Conservation (phyloP, 2,329 filamentous ascomycete species). For the Pseudocercospora vitis region DNA sequence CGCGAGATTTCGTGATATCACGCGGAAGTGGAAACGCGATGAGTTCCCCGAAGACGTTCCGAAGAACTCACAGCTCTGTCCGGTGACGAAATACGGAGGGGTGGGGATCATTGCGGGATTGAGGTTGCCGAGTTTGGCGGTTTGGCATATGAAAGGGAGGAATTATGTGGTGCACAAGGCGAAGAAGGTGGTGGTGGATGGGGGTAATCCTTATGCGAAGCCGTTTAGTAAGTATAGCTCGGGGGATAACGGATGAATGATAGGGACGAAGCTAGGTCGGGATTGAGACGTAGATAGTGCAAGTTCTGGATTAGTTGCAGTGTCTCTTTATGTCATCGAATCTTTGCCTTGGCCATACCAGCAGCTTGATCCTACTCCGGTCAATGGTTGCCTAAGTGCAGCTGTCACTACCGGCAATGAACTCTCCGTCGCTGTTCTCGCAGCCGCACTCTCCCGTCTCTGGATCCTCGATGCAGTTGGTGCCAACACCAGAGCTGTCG, state of each 20-base stretch:
- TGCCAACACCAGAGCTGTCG: conserved; percentile 36
- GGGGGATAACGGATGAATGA: not conserved
- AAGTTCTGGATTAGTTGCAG: too few species aligned
- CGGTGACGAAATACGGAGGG: conserved; percentile 36
- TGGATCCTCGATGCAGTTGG: conserved; percentile 45
- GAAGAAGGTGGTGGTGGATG: conserved; percentile 1
- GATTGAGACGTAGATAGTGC: too few species aligned
- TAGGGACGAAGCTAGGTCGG: not conserved
- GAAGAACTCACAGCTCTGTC: conserved; percentile 31
- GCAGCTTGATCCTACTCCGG: too few species aligned
- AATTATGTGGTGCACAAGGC: conserved; percentile 24
- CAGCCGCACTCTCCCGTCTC: conserved; percentile 44
- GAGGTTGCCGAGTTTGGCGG: conserved; percentile 32
- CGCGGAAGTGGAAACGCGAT: conserved; percentile 31
- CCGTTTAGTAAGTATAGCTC: not conserved
- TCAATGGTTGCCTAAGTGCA: conserved; percentile 48
- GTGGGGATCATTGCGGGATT: conserved; percentile 34
- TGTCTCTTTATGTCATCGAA: too few species aligned
- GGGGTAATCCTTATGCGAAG: conserved; percentile 7
- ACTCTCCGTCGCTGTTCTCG: conserved; percentile 45
- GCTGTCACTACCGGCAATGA: conserved; percentile 34
- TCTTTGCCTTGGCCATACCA: too few species aligned
- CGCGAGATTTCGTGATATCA: too few species aligned
- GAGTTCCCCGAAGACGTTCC: conserved; percentile 16
- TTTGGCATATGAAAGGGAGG: conserved; percentile 36